phyloP scores from a whole-genome alignment of 108 stramenopile species.

The Nitzschia inconspicua region DNA sequence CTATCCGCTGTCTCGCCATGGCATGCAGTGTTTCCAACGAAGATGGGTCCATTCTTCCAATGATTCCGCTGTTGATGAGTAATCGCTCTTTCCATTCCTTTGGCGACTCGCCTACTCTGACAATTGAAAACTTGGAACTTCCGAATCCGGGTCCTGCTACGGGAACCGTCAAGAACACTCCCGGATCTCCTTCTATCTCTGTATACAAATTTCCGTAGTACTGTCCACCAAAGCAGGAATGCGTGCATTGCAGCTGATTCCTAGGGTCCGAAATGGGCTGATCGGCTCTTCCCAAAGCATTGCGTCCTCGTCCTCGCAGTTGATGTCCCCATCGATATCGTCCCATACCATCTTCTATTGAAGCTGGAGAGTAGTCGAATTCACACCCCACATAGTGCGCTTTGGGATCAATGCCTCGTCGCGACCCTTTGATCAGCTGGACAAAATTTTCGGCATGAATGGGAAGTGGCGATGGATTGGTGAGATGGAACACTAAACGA shows the following conservation, averaged over 20 bases:
- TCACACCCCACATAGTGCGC: conserved; percentile 51
- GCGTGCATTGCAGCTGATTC: conserved; percentile 28
- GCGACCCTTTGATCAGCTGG: conserved; percentile 31
- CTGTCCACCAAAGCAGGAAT: conserved; percentile 51
- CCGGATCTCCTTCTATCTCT: conserved; percentile 24
- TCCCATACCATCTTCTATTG: conserved; percentile 44
- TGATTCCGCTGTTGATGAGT: conserved; percentile 49
- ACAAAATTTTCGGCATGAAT: conserved; percentile 58
- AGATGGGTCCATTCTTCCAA: conserved; percentile 44
- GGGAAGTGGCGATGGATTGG: conserved; percentile 48
- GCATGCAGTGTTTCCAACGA: conserved; percentile 38
- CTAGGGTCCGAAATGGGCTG: conserved; percentile 43
- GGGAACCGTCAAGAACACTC: conserved; percentile 60
- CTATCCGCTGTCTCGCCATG: conserved; percentile 60
- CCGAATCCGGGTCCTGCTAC: conserved; percentile 48
- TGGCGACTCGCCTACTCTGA: conserved; percentile 65
- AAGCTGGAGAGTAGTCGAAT: conserved; percentile 49
- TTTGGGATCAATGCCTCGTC: conserved; percentile 48
- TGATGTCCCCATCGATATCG: conserved; percentile 63
- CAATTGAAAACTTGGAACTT: conserved; percentile 50
- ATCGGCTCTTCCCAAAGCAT: conserved; percentile 43
- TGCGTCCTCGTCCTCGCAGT: conserved; percentile 48
- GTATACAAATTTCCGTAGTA: conserved; percentile 54
- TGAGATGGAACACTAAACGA: conserved; percentile 45
- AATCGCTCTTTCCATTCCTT: conserved; percentile 67